Evolutionary conservation across 495 filamentous ascomycete genomes (phyloP), one percentile per base, ranked within the genome.

Genomic region (Penicillium robsamsonii): DNA sequence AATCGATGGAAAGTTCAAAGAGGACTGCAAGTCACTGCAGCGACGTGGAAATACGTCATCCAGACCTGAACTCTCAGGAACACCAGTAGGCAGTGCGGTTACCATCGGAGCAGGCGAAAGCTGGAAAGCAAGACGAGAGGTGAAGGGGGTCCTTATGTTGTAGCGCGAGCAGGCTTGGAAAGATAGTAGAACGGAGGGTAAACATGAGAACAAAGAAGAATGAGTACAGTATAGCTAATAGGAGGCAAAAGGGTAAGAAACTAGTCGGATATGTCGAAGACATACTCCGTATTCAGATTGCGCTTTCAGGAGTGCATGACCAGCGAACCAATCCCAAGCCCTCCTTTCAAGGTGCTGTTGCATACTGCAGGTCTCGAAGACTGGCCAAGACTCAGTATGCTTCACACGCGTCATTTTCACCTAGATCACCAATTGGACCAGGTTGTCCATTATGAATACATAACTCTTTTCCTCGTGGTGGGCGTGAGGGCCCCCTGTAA

Each of bases 381-480:
- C 46, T 47, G 20, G 31, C 31, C 20, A 12, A 25, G 30, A 25
- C 17, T 35, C 30, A 10, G 22, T 35, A 22, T 22, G 18, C 46
- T 35, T 35, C n/a, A 11, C 29, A 35, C 29, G 11, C 17, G 12
- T 8, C 27, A n/a, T 35, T 35, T 35, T 17, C 55, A 31, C 42
- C 24, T 30, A 10, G n/a, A 31, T 41, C 38, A 54, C 50, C n/a
- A 48, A 43, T 29, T 29, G 15, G 11, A 41, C 45, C 27, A 13
- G 35, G 35, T 37, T 8, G 45, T 50, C 30, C 30, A 1, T 37
- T 50, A n/a, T 50, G 27, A 7, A 12, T 13, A 29, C 24, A 20
- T 29, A 20, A 46, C 38, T 37, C 33, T n/a, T 48, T 49, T 59
- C 56, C 60, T 68, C 65, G 60, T 68, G 65, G 65, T 57, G 40